phyloP scores from a whole-genome alignment of 1,139 yeast species.

The Lodderomyces pseudojiufengensis region DNA sequence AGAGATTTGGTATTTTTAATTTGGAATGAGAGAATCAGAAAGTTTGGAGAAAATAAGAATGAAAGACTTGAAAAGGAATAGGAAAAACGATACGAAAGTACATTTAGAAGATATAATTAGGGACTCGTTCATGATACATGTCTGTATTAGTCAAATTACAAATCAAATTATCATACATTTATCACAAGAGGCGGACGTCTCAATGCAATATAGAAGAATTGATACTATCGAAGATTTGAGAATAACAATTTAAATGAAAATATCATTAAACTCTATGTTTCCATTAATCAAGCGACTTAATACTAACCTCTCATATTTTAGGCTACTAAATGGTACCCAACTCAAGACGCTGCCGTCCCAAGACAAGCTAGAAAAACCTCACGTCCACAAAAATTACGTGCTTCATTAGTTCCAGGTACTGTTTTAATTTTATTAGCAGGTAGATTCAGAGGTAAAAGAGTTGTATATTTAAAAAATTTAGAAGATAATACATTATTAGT shows the following conservation, averaged over 20 bases:
- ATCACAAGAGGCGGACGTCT: too few species aligned
- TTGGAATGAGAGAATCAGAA: neutral
- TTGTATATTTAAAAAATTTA: constrained; percentile 94
- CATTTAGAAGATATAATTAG: neutral
- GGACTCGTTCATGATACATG: too few species aligned
- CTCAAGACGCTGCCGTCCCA: constrained; percentile 88
- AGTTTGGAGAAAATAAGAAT: neutral
- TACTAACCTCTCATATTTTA: constrained; percentile 37
- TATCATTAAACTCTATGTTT: too few species aligned
- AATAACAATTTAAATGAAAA: too few species aligned
- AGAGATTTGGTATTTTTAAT: too few species aligned
- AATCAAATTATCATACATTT: too few species aligned
- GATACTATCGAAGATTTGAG: too few species aligned
- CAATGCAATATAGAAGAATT: too few species aligned
- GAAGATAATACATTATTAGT: constrained; percentile 99
- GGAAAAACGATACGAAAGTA: too few species aligned
- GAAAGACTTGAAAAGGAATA: too few species aligned
- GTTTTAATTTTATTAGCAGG: constrained; percentile 98
- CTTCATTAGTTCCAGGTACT: constrained; percentile 97
- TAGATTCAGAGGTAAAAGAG: constrained; percentile 99
- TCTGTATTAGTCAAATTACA: too few species aligned
- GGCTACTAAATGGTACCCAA: constrained; percentile 96
- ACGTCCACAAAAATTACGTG: constrained; percentile 95
- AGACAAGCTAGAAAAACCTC: constrained; percentile 86
- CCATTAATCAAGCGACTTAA: constrained; percentile 1